Evolutionary conservation across 441 rosid species (phyloP), one percentile per base, ranked within the genome.

Genomic region (Rhodomyrtus psidioides): DNA sequence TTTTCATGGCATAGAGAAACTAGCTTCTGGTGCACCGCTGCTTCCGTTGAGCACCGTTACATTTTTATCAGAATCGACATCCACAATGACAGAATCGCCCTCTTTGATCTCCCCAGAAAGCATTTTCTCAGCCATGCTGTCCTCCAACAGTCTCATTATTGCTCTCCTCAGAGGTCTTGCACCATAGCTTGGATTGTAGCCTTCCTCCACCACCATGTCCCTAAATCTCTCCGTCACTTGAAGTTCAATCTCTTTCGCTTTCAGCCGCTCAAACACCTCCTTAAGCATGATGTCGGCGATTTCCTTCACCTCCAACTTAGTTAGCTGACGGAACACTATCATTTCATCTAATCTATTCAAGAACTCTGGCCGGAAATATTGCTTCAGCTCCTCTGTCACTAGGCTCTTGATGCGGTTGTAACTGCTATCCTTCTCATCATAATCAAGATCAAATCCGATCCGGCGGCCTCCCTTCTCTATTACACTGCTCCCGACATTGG

Each of bases 101-200:
- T 93, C 93, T 84, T 91, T 89, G 75, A 93, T 88, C 87, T 86
- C 86, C 83, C 94, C 87, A 15, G 88, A 88, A 0, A 93, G 87
- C 89, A 93, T 93, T 27, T 85, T 88, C 89, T 93, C 95, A 1
- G 93, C 94, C 92, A 90, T 87, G 14, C 84, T 88, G 56, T 91
- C 95, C 84, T 93, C 93, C 53, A 92, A 70, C 6, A 89, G 90
- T 85, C 92, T 90, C 90, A 90, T 90, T 57, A 93, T 92, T 3
- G 92, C 93, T 83, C 95, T 91, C 75, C 91, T 88, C 88, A 93
- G 89, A 0, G 95, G 95, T 55, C 95, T 91, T 0, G 95, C 95
- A 74, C 94, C 94, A 55, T 93, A 91, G 87, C 91, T 93, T 12
- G 91, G 93, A 83, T 87, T 91, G 8, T 89, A 89, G 17, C 95